Base-by-base conservation (phyloP, 169 alveolate genomes). In the Eimeria brunetti region DNA sequence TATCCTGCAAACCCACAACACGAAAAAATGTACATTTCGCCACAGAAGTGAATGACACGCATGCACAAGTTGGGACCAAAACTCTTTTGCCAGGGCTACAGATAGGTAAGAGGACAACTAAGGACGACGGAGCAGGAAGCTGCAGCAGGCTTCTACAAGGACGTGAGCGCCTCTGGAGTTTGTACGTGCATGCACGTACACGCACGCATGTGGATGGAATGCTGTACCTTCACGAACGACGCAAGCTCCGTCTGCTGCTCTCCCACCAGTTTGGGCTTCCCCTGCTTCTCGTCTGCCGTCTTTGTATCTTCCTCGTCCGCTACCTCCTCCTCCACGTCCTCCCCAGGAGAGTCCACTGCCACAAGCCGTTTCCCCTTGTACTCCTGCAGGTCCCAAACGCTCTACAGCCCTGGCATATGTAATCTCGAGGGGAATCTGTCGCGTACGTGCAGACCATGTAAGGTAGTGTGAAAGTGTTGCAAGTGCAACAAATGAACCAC, bases 291-390 rank as follows among this genome's bases (percentile, higher is more conserved):
- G 22, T 38, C 91, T 76, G 89, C 62, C 27, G 73, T 16, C 58
- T 84, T 84, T 33, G 44, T 44, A 76, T 44, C 95, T 24, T 76
- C 95, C 56, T 88, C 95, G 38, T 58, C 86, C 2, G 73, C 85
- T 18, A 58, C 67, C 58, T 76, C 89, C 60, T 67, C 94, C 94
- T 90, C 97, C 53, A 84, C 88, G 67, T 95, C 97, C 27, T 96
- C 96, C 69, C 92, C 97, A 27, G 95, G 95, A 38, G 95, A 62
- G 88, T 96, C 97, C 22, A 96, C 88, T 8, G 97, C 96, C 53
- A 96, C 96, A 7, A 96, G 80, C 83, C 81, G 75, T 88, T 96
- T 93, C 73, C 84, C 95, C 94, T 96, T 93, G 96, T 81, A 95
- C 41, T 71, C 71, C 95, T 89, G 96, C 53, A 49, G 38, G 41